Evolutionary conservation across 1,139 yeast genomes (phyloP).

Genomic region (Kluyveromyces marxianus): DNA sequence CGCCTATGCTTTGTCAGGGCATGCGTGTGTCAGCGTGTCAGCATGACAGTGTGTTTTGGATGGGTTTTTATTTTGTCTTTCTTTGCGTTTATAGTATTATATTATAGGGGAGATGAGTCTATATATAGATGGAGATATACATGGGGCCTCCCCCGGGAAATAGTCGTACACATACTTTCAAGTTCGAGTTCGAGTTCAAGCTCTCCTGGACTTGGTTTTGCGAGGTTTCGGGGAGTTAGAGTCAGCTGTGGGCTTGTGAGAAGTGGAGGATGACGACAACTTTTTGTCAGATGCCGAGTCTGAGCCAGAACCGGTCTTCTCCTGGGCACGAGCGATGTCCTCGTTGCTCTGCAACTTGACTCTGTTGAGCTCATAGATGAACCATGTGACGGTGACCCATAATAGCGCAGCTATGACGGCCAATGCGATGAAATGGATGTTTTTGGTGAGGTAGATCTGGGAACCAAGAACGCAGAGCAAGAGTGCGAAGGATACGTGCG

Average conservation of each 20-base stretch:
- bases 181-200: neutral
- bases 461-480: constrained; percentile 45
- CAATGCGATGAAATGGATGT: constrained; percentile 68
- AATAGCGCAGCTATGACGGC: constrained; percentile 60
- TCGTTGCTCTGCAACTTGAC: constrained; percentile 39
- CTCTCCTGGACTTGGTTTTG: constrained; percentile 1
- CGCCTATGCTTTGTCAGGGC: too few relatives aligned
- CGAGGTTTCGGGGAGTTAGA: neutral
- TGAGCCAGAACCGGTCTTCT: neutral
- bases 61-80: too few relatives aligned
- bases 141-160: too few relatives aligned
- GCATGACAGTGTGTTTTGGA: too few relatives aligned
- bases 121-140: too few relatives aligned
- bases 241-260: neutral
- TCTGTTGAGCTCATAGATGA: constrained; percentile 58
- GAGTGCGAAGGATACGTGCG: constrained; percentile 59
- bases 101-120: too few relatives aligned
- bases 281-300: neutral
- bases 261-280: neutral
- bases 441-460: constrained; percentile 53
- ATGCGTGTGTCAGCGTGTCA: too few relatives aligned
- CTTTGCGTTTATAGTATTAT: too few relatives aligned
- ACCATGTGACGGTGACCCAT: constrained; percentile 85
- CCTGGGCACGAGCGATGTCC: constrained; percentile 15
- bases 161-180: too few relatives aligned